These are phyloP conservation scores for Flueggea neowawraea DNA, from an alignment of 441 rosid genomes.

Conservation along the genomic window DNA sequence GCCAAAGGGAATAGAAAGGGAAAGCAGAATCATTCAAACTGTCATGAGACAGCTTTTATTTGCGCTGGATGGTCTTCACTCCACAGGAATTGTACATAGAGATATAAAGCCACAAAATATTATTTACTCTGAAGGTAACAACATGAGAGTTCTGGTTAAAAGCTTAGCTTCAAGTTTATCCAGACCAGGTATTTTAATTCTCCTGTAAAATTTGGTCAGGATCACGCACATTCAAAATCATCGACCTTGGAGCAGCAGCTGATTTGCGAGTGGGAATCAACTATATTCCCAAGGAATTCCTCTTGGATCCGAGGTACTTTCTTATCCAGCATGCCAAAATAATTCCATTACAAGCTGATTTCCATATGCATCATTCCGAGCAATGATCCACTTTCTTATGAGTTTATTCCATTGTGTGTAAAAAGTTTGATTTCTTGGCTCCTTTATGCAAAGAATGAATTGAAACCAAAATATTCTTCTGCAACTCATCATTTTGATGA, in stretches of 20 bases:
- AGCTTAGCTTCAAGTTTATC: conserved; percentile 3
- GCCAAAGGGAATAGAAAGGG: conserved; percentile 86
- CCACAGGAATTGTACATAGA: conserved; percentile 93
- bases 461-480: background rate
- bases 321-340: conserved; percentile 1
- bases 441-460: no score
- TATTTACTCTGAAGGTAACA: conserved; percentile 90
- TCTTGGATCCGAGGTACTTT: conserved; percentile 83
- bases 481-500: no score
- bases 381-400: background rate
- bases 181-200: conserved; percentile 2
- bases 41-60: conserved; percentile 83
- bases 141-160: conserved; percentile 9
- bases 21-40: conserved; percentile 79
- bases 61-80: conserved; percentile 95
- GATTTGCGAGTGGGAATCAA: conserved; percentile 94
- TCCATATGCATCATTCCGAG: background rate
- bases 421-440: no score
- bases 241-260: conserved; percentile 97
- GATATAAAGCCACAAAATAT: conserved; percentile 92
- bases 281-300: conserved; percentile 94
- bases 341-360: background rate
- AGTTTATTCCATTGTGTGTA: background rate
- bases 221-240: conserved; percentile 83
- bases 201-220: conserved; percentile 44